Evolutionary conservation across 192 early-diverging fungal species (phyloP), one percentile per base, ranked within the genome.

Genomic region (Entomortierella beljakovae): DNA sequence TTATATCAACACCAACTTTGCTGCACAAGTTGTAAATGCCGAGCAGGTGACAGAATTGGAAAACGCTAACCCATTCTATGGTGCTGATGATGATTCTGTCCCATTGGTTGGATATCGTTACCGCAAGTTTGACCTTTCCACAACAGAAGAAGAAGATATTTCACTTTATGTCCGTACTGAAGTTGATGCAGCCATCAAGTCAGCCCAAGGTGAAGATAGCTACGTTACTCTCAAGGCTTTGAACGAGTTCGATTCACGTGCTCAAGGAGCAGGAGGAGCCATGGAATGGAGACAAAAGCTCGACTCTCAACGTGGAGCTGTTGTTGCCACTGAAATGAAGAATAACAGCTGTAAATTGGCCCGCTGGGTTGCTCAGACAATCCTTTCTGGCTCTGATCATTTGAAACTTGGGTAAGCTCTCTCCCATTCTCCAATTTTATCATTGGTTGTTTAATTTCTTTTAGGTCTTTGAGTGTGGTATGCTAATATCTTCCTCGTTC

Each of bases 271-370:
- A 52, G 95, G 94, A 40, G 92, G 92, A 53, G 93, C 94, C 10
- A 90, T 97, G 29, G 93, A 97, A 82, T 99, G 98, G 98, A 88
- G 95, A 69, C 84, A 94, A 81, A 96, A 94, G 79, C 87, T 99
- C 32, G 97, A 99, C 83, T 85, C 93, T 31, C 94, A 97, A 81
- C 91, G 97, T 64, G 98, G 95, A 68, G 97, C 97, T 49, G 94
- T 98, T 29, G 94, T 98, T 61, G 96, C 96, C 1, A 95, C 94
- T 31, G 98, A 98, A 77, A 95, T 97, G 88, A 97, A 94, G 86
- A 99, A 98, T 86, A 98, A 99, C 88, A 88, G 90, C 64, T 92
- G 92, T 85, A 97, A 98, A 80, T 87, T 99, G 32, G 91, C 96
- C 26, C 88, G 94, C 59, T 99, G 98, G 98, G 93, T 95, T n/a